Conservation (phyloP, 2,329 filamentous ascomycete genomes). For the Aplosporella prunicola region DNA sequence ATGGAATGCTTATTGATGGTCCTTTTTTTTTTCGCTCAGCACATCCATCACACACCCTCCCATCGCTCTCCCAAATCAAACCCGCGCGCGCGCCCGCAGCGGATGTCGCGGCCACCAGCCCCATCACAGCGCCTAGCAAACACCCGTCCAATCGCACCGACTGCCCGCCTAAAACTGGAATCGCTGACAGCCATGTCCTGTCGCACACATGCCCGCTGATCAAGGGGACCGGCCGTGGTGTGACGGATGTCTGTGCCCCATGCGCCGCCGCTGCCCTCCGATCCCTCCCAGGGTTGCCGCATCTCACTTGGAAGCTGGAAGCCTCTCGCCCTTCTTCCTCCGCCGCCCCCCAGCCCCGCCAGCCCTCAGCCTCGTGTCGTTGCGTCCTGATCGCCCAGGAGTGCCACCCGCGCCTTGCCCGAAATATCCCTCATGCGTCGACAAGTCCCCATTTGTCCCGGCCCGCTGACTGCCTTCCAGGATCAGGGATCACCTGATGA, state of each 20-base stretch:
- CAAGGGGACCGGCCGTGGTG: slow-evolving; percentile 2
- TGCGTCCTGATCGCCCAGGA: slow-evolving; percentile 8
- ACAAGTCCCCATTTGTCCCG: slow-evolving; percentile 5
- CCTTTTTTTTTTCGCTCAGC: too few species aligned
- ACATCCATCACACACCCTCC: too few species aligned
- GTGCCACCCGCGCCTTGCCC: not conserved
- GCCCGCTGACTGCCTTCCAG: slow-evolving; percentile 2
- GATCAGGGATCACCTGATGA: slow-evolving; percentile 6
- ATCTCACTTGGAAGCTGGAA: too few species aligned
- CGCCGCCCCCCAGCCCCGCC: too few species aligned
- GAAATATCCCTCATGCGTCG: slow-evolving; percentile 9
- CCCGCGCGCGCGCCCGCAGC: not conserved
- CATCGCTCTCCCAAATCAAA: too few species aligned
- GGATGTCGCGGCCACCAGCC: slow-evolving; percentile 4
- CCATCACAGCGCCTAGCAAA: slow-evolving; percentile 5
- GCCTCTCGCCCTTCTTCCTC: too few species aligned
- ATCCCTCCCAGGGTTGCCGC: too few species aligned
- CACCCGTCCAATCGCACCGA: slow-evolving; percentile 1
- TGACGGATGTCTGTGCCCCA: too few species aligned
- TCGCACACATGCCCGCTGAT: slow-evolving; percentile 4
- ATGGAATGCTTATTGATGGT: too few species aligned
- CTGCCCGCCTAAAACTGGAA: slow-evolving; percentile 1
- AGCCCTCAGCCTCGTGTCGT: too few species aligned
- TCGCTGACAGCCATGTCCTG: slow-evolving; percentile 3
- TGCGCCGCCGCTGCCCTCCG: too few species aligned